phyloP scores from a whole-genome alignment of 441 rosid genomes.

The Cnidoscolus chayamansa region DNA sequence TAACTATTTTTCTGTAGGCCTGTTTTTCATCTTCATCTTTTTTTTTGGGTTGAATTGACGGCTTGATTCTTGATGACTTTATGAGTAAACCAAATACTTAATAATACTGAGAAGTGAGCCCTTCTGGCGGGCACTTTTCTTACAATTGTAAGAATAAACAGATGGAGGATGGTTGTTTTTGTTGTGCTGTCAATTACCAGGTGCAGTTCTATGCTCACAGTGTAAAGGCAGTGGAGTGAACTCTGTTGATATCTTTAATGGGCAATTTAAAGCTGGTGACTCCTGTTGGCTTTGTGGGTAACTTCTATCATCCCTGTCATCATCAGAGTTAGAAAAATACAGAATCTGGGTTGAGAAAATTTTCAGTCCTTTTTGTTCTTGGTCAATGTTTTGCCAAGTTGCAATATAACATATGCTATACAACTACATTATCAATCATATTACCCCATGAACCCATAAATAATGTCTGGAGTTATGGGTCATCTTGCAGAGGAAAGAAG shows the following conservation, averaged over 20 bases:
- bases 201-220: background rate
- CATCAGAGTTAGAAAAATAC: too few relatives aligned
- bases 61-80: too few relatives aligned
- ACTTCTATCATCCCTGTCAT: background rate
- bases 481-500: slow-evolving; percentile 46
- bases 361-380: background rate
- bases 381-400: background rate
- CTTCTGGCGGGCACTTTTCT: too few relatives aligned
- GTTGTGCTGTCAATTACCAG: background rate
- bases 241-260: slow-evolving; percentile 78
- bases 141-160: too few relatives aligned
- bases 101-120: too few relatives aligned
- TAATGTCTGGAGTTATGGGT: background rate
- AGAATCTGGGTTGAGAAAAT: background rate
- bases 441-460: background rate
- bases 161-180: background rate
- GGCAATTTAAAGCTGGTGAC: slow-evolving; percentile 64
- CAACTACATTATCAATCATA: too few relatives aligned
- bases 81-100: too few relatives aligned
- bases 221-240: slow-evolving; percentile 29
- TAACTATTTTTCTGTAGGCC: too few relatives aligned
- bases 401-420: too few relatives aligned
- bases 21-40: too few relatives aligned
- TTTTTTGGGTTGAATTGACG: too few relatives aligned
- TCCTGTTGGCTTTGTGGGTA: slow-evolving; percentile 69